phyloP scores from a whole-genome alignment of 2,329 filamentous ascomycete genomes.

The Aureobasidium sp. region DNA sequence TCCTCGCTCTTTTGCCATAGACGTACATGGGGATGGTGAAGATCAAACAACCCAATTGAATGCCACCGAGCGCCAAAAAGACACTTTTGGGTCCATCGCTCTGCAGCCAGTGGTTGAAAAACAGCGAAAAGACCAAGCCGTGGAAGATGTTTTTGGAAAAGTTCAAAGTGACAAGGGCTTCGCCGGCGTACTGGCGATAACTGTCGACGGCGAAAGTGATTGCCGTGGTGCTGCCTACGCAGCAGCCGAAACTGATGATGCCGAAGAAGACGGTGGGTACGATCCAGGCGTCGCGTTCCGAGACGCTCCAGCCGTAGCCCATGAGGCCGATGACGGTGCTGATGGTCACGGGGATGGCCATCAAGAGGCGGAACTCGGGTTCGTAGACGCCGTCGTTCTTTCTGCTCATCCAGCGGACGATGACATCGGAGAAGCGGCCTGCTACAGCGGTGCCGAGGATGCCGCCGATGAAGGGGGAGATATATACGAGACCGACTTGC shows the following conservation, averaged over 20 bases:
- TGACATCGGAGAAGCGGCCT: conserved; percentile 75
- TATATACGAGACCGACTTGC: conserved; percentile 76
- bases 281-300: conserved; percentile 70
- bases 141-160: conserved; percentile 93
- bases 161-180: conserved; percentile 88
- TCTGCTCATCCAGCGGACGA: conserved; percentile 72
- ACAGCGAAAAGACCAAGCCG: conserved; percentile 78
- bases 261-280: conserved; percentile 93
- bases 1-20: conserved; percentile 78
- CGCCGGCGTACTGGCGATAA: conserved; percentile 86
- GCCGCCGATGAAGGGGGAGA: conserved; percentile 82
- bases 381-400: conserved; percentile 92
- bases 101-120: conserved; percentile 78
- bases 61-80: conserved; percentile 74
- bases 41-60: conserved; percentile 68
- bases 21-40: conserved; percentile 88
- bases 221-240: conserved; percentile 77
- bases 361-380: conserved; percentile 83
- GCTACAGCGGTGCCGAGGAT: conserved; percentile 87
- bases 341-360: conserved; percentile 72
- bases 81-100: conserved; percentile 65
- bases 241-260: conserved; percentile 83
- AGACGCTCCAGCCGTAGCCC: conserved; percentile 90
- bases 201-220: conserved; percentile 94
- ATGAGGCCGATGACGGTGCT: conserved; percentile 79